Evolutionary conservation across 2,329 filamentous ascomycete species (phyloP).

Genomic region (Fusarium circinatum): DNA sequence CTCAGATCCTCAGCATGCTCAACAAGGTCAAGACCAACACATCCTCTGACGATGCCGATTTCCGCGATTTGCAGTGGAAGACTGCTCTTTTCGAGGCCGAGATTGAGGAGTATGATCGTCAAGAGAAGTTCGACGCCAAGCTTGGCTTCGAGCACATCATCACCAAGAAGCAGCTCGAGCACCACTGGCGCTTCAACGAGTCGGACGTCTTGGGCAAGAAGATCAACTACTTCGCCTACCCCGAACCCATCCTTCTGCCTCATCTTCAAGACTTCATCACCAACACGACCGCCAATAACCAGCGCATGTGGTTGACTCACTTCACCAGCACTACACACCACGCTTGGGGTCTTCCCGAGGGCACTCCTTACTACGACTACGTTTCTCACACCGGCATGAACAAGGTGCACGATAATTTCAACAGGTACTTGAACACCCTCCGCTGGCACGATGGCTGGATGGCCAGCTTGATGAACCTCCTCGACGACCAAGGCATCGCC

Average conservation of each 20-base stretch:
- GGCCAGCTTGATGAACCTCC: conserved; percentile 45
- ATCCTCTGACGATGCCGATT: conserved; percentile 34
- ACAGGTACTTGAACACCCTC: conserved; percentile 48
- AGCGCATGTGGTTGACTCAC: conserved; percentile 51
- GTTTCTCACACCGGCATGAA: conserved; percentile 40
- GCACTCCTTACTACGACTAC: conserved; percentile 37
- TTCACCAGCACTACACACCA: conserved; percentile 52
- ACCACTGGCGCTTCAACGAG: conserved; percentile 37
- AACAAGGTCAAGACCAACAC: conserved; percentile 44
- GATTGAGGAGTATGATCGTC: conserved; percentile 50
- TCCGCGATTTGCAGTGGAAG: conserved; percentile 46
- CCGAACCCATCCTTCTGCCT: conserved; percentile 46
- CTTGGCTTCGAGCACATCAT: conserved; percentile 49
- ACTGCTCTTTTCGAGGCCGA: conserved; percentile 50
- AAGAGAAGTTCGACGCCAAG: conserved; percentile 46
- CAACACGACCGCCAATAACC: conserved; percentile 48
- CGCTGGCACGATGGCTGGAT: conserved; percentile 50
- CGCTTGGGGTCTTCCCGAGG: conserved; percentile 42
- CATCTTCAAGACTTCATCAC: conserved; percentile 48
- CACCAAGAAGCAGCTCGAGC: conserved; percentile 45
- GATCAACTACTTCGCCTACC: conserved; percentile 50
- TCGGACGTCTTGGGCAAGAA: conserved; percentile 39
- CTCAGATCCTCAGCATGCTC: conserved; percentile 51
- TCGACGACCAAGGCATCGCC: conserved; percentile 48
- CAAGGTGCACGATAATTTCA: conserved; percentile 45